phyloP scores from a whole-genome alignment of 2,329 filamentous ascomycete species.

The Cladophialophora yegresii region DNA sequence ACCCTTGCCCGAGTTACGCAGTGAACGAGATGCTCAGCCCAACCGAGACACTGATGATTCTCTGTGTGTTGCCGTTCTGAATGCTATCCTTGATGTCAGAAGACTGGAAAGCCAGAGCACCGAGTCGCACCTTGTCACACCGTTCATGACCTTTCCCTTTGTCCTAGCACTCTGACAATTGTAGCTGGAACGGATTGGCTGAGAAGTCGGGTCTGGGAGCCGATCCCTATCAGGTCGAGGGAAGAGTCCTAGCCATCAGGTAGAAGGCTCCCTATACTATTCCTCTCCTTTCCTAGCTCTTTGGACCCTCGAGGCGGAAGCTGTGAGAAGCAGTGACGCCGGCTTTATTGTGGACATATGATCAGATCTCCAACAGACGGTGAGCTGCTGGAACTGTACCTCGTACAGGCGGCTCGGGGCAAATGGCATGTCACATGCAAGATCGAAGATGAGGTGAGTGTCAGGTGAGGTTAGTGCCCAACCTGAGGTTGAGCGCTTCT shows the following conservation, averaged over 20 bases:
- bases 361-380: slow-evolving; percentile 13
- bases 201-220: not conserved
- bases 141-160: not conserved
- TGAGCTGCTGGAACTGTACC: not conserved
- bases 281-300: not conserved
- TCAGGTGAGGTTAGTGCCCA: slow-evolving; percentile 10
- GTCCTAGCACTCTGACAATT: not conserved
- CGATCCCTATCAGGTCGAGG: not conserved
- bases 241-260: not conserved
- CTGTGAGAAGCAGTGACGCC: not conserved
- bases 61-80: not conserved
- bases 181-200: not conserved
- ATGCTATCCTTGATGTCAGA: not conserved
- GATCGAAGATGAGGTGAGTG: not conserved
- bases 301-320: not conserved
- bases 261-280: not conserved
- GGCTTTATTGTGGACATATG: not conserved
- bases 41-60: not conserved
- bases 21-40: not conserved
- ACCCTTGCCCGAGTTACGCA: not conserved
- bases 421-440: slow-evolving; percentile 26
- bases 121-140: not conserved
- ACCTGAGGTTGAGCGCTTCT: slow-evolving; percentile 1
- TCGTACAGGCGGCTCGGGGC: slow-evolving; percentile 3
- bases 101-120: not conserved